Base-by-base conservation (phyloP, 352 stramenopile species). In the Hyaloperonospora brassicae region DNA sequence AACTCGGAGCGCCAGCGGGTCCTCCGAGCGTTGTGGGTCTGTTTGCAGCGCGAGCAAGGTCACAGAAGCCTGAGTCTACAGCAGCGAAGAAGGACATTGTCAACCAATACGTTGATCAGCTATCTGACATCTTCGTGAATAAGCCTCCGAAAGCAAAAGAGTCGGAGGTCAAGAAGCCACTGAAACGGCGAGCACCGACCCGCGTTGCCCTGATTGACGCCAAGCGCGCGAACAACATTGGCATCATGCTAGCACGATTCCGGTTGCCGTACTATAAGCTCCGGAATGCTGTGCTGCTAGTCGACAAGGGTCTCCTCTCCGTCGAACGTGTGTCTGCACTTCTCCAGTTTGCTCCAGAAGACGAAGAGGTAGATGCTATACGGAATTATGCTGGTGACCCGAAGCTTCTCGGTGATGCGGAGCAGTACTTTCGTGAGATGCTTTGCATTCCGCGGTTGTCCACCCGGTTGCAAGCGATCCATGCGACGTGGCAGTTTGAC, bases 211-310 rank as follows among this genome's bases (percentile, higher is more conserved):
- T 93, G 25, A 90, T 93, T 57, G 82, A 93, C 38, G 74, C 80
- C 4, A 93, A 93, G 52, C 74, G 82, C 13, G 82, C 82, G 6
- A 93, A 90, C 66, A 93, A 93, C 35, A 90, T 93, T 36, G 82
- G 82, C 48, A 93, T 93, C 59, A 89, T 93, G 82, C 52, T 93
- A 9, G 82, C 82, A 14, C 73, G 82, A 27, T 93, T 93, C 55
- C 78, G 82, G n/a, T 27, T 93, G 41, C 82, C 82, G 25, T 93
- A 93, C 57, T 69, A 67, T 36, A 84, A 85, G 53, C 85, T 93
- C 59, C 72, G 78, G 25, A 70, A 87, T 44, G 78, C 82, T 14
- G 75, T 93, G n/a, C 47, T 93, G 17, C 45, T 87, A 27, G 75
- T 93, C 5, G 82, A 93, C 62, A 89, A 89, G 47, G 69, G 89